phyloP scores from a whole-genome alignment of 768 basidiomycete species.

The Holtermannia corniformis region DNA sequence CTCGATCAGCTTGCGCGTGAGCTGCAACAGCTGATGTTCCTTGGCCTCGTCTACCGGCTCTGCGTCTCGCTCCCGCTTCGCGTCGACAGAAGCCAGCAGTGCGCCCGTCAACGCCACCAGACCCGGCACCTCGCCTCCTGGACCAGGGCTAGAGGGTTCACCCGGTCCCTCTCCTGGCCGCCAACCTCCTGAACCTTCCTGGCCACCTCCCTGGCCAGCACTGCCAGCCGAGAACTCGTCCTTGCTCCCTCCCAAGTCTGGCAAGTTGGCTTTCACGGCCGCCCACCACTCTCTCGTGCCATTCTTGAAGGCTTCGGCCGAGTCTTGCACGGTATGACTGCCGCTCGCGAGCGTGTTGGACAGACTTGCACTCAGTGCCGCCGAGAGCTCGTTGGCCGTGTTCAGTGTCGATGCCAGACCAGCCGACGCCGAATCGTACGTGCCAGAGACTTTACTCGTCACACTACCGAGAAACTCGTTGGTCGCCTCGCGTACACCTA shows the following conservation, averaged over 20 bases:
- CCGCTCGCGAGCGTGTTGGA: conserved; percentile 42
- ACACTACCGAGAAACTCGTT: conserved; percentile 58
- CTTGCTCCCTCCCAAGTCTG: conserved; percentile 2
- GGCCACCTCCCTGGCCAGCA: conserved; percentile 4
- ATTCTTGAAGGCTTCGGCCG: conserved; percentile 19
- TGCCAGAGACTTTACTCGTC: conserved; percentile 25
- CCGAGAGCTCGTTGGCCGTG: conserved; percentile 48
- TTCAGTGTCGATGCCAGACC: conserved; percentile 17
- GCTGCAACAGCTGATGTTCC: conserved; percentile 79
- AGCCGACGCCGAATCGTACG: conserved; percentile 24
- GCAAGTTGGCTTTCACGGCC: conserved; percentile 25
- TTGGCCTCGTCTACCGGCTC: conserved; percentile 33
- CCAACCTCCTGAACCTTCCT: conserved; percentile 8
- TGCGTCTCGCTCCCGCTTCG: conserved; percentile 40
- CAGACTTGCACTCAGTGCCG: conserved; percentile 66
- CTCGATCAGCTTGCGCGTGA: conserved; percentile 91
- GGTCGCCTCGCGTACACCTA: conserved; percentile 56
- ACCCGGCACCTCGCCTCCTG: conserved; percentile 19
- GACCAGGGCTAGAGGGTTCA: conserved; percentile 14
- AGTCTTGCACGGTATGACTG: conserved; percentile 18
- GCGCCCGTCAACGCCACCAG: conserved; percentile 29
- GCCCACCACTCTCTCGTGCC: conserved; percentile 39
- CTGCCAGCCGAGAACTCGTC: neutral
- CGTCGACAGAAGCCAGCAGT: conserved; percentile 5
- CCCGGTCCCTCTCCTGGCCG: conserved; percentile 34